Conservation (phyloP, 371 early-diverging fungal species). For the Mucor mucedo region DNA sequence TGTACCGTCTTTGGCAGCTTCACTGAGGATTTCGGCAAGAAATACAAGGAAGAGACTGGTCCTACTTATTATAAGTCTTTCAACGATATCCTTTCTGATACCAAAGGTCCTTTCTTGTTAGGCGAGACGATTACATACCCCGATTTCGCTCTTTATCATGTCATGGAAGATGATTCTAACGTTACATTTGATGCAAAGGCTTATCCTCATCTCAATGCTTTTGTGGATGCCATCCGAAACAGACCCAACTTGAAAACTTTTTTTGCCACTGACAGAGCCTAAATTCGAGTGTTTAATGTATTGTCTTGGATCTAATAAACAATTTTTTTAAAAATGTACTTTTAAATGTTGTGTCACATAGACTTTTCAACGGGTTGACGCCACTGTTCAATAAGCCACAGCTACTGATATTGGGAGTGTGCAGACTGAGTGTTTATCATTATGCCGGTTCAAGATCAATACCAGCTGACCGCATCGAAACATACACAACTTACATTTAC, state of each 20-base stretch:
- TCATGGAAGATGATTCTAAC: slow-evolving; percentile 20
- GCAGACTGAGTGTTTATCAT: no score
- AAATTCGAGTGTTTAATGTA: no score
- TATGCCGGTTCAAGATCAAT: no score
- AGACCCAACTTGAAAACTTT: slow-evolving; percentile 22
- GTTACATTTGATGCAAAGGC: background rate
- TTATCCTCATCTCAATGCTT: slow-evolving; percentile 11
- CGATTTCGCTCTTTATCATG: slow-evolving; percentile 35
- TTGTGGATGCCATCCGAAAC: slow-evolving; percentile 16
- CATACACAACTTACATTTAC: no score
- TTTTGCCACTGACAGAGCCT: no score
- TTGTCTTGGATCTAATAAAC: no score
- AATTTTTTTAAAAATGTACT: no score
- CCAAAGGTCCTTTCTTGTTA: slow-evolving; percentile 24
- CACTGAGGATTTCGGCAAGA: slow-evolving; percentile 11
- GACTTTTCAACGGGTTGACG: no score
- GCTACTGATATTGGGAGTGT: no score
- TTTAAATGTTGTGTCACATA: no score
- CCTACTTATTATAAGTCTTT: slow-evolving; percentile 2
- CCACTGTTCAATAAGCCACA: no score
- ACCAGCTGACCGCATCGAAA: no score
- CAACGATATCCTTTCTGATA: slow-evolving; percentile 13
- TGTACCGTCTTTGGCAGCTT: background rate
- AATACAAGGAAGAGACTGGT: background rate
- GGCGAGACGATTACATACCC: slow-evolving; percentile 35